Evolutionary conservation across 352 stramenopile genomes (phyloP), one percentile per base, ranked within the genome.

Genomic region (Phytophthora cryptogea): DNA sequence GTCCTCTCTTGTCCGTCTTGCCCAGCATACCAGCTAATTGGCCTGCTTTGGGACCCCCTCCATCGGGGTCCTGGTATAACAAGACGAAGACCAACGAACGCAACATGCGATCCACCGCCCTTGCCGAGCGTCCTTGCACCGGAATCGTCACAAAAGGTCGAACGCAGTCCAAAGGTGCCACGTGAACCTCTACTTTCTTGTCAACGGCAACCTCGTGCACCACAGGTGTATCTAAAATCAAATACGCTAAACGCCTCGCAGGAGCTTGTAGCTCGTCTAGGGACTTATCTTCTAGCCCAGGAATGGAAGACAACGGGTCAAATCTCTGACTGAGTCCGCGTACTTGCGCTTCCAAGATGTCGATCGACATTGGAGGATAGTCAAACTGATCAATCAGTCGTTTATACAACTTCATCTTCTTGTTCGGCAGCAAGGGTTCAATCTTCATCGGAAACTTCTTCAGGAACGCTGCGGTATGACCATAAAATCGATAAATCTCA

Each of bases 401-500:
- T 55, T 71, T 78, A 64, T 86, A 92, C 27, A 44, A 53, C 28
- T 86, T 84, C 30, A 88, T 52, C 45, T 89, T 78, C 37, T 66
- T 73, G 37, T 71, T 65, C 0, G 64, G n/a, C 13, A 79, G 23
- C 2, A 59, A 54, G 0, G 62, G 17, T 7, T 80, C 57, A 9
- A 83, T 61, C 11, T 66, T 58, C 33, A 78, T 65, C 2, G 76
- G 73, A 53, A 80, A 93, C 5, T 74, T 74, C 31, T 73, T 68
- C 26, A 77, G 31, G 40, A 94, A 88, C 4, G 63, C 61, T 2
- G 44, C 54, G 3, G 32, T 51, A 27, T 87, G 69, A 2, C 86
- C 84, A 45, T 95, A 94, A 56, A 95, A 95, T 1, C 77, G 59
- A 47, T 95, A 95, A 28, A 95, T 79, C 33, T 88, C 79, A 41